Percentiles rank a stretch among this genome's conserved stretches.
These are phyloP conservation scores for Diaporthe australafricana DNA, from an alignment of 2,329 filamentous ascomycete species.

Conservation along the genomic window DNA sequence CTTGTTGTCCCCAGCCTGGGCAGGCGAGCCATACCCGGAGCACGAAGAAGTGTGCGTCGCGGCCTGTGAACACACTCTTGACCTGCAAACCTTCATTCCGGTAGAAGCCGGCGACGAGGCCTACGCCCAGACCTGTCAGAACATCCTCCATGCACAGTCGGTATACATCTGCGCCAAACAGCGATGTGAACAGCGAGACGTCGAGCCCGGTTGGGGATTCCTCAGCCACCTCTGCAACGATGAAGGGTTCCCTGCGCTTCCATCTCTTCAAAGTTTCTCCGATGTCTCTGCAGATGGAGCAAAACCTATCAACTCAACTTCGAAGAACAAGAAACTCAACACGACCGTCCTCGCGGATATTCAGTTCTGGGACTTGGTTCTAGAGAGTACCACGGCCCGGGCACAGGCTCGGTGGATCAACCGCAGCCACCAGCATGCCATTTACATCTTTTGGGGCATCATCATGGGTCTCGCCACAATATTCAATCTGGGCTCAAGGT, in stretches of 20 bases:
- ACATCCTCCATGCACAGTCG: not conserved
- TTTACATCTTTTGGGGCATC: constrained; percentile 23
- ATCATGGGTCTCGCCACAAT: constrained; percentile 2
- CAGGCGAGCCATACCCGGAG: constrained; percentile 19
- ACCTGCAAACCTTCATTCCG: not conserved
- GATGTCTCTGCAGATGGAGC: not conserved
- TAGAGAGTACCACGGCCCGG: not conserved
- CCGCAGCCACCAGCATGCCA: constrained; percentile 5
- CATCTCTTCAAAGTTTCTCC: not conserved
- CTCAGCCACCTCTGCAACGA: not conserved
- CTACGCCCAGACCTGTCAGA: not conserved
- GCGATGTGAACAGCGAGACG: not conserved
- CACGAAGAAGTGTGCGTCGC: constrained; percentile 11
- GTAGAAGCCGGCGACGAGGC: not conserved
- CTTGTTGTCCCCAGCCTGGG: not conserved
- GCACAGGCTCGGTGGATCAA: constrained; percentile 15
- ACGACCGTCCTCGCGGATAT: constrained; percentile 11
- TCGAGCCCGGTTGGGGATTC: constrained; percentile 3
- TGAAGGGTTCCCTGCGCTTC: not conserved
- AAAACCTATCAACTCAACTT: constrained; percentile 2
- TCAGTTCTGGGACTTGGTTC: not conserved
- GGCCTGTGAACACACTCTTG: constrained; percentile 15
- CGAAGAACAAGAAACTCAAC: constrained; percentile 13
- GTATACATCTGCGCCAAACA: constrained; percentile 3
- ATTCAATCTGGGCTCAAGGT: not conserved